Evolutionary conservation across 495 filamentous ascomycete genomes (phyloP).

Genomic region (Astrocystis sublimbata): DNA sequence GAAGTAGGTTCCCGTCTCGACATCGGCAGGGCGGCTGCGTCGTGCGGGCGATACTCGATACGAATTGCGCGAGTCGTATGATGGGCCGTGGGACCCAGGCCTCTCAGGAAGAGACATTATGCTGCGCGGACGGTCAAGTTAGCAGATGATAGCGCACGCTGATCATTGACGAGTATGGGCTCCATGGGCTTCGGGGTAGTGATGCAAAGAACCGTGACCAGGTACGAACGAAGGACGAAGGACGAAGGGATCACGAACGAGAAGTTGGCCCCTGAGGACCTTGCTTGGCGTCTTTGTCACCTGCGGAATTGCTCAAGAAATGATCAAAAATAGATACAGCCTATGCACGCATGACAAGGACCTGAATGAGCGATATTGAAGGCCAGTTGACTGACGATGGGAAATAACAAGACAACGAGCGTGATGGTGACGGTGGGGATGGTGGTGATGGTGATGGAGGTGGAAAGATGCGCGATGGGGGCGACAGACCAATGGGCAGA

Average conservation of each 20-base stretch:
- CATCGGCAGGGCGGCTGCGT: conserved; percentile 61
- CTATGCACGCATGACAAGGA: not conserved
- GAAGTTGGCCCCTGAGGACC: conserved; percentile 11
- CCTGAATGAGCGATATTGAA: not conserved
- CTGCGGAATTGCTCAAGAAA: not conserved
- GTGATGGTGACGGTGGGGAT: conserved; percentile 7
- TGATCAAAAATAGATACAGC: not conserved
- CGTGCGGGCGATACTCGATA: conserved; percentile 71
- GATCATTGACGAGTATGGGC: not conserved
- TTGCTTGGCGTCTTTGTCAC: not conserved
- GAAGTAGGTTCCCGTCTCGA: conserved; percentile 60
- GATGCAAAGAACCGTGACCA: not conserved
- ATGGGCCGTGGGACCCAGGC: conserved; percentile 59
- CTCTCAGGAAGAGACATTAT: conserved; percentile 70
- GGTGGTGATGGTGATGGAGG: too few relatives aligned
- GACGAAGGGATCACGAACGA: conserved; percentile 23
- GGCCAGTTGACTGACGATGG: not conserved
- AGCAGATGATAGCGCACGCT: not conserved
- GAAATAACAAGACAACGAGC: not conserved
- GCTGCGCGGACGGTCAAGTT: conserved; percentile 17
- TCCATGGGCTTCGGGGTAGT: not conserved
- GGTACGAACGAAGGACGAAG: not conserved
- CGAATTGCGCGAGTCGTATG: conserved; percentile 56
- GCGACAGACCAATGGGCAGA: conserved; percentile 9
- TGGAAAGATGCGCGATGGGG: too few relatives aligned